Evolutionary conservation across 257 asterid genomes (phyloP).

Genomic region (Solanum gracilifrons): DNA sequence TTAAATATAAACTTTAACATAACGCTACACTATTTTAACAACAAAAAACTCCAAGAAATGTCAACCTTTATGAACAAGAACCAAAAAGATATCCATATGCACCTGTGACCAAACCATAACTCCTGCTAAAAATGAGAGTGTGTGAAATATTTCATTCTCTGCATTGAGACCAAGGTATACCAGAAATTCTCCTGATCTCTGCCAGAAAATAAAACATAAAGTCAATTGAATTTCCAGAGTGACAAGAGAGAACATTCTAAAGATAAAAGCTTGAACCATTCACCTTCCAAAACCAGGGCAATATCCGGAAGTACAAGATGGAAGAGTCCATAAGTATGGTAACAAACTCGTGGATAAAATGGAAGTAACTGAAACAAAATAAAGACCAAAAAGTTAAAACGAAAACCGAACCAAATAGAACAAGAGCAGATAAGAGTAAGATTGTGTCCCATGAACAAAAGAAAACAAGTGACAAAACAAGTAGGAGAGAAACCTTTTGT

Average conservation of each 20-base stretch:
- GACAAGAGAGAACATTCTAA: constrained; percentile 1
- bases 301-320: constrained; percentile 59
- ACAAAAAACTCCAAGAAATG: background rate
- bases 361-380: constrained; percentile 52
- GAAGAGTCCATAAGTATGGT: constrained; percentile 76
- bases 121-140: constrained; percentile 86
- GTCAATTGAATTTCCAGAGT: background rate
- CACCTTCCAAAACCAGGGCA: constrained; percentile 99
- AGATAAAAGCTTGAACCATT: constrained; percentile 7
- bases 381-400: constrained; percentile 6
- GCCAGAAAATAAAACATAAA: constrained; percentile 7
- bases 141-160: constrained; percentile 76
- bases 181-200: constrained; percentile 74
- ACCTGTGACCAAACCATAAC: constrained; percentile 97
- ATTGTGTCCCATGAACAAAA: background rate
- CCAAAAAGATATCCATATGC: background rate
- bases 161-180: constrained; percentile 51
- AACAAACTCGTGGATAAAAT: constrained; percentile 73
- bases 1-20: background rate
- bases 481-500: constrained; percentile 56
- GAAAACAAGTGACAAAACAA: background rate
- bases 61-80: background rate
- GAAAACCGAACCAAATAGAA: background rate
- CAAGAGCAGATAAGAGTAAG: background rate
- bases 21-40: background rate